Evolutionary conservation across 345 rosid species (phyloP).

Genomic region (Salix caprea): DNA sequence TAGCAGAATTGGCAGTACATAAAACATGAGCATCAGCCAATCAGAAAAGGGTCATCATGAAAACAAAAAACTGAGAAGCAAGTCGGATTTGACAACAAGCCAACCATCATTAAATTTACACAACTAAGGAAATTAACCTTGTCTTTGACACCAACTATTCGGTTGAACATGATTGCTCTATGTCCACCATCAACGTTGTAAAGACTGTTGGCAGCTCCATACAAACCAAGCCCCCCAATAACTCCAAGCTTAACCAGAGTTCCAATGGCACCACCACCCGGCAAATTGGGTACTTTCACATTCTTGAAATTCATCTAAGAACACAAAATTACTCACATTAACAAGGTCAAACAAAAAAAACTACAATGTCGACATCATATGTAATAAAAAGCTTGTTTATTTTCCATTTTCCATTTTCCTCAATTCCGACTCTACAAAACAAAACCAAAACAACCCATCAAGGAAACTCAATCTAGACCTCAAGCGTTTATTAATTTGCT

Average conservation of each 20-base stretch:
- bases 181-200: slow-evolving; percentile 79
- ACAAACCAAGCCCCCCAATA: slow-evolving; percentile 65
- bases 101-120: neutral
- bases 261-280: slow-evolving; percentile 63
- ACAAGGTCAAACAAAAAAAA: neutral
- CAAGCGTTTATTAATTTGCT: neutral
- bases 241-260: slow-evolving; percentile 64
- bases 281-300: slow-evolving; percentile 75
- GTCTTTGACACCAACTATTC: slow-evolving; percentile 53
- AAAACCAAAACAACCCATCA: neutral
- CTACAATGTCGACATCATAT: neutral
- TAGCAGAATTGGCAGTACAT: neutral
- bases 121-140: slow-evolving; percentile 23
- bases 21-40: neutral
- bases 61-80: neutral
- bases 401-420: neutral
- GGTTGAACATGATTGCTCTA: slow-evolving; percentile 65
- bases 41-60: neutral
- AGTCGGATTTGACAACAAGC: neutral
- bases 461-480: neutral
- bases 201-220: slow-evolving; percentile 59
- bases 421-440: neutral
- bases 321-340: neutral
- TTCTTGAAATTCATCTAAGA: slow-evolving; percentile 44
- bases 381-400: neutral